Base-by-base conservation (phyloP, 331 rosid species). In the Quercus tomentella region DNA sequence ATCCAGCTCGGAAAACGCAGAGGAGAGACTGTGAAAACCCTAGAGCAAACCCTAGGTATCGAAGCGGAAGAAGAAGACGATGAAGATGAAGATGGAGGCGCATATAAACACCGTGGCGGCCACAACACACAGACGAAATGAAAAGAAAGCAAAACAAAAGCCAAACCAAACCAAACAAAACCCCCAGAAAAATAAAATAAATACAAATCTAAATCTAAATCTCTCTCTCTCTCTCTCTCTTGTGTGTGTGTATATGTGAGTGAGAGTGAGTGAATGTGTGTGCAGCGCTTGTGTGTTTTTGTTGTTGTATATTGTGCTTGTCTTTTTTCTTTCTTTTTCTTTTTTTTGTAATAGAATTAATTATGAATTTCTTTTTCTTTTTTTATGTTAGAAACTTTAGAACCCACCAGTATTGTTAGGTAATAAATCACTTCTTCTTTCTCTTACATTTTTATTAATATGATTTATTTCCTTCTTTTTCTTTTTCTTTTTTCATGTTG, bases 21-120 rank as follows among this genome's bases (percentile, higher is more conserved):
- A 30, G 10, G 23, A 54, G 41, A 12, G 74, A 10, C 18, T 68
- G 66, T 72, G 87, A 73, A 76, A 81, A 73, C 87, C 80, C 83
- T 80, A 76, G 82, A 67, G 17, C 0, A 49, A 89, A 81, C 86
- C 93, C 90, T 87, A 86, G 77, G 66, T 28, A 49, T 20, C 4
- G 35, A 9, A 1, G 74, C 30, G 1, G 85, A 81, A 26, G 88
- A 82, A 61, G 87, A 79, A 56, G 87, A 74, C 1, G 89, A 85
- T 20, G 86, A 12, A 1, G 55, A 49, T 49, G 4, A 41, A 41
- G 49, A 78, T 75, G 87, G 82, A n/a, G 87, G 82, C 79, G 83
- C 84, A 85, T 73, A 82, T 51, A 66, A 81, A 81, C 82, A 83
- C 84, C 80, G 92, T 87, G 93, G 98, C 95, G 89, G 86, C 90